Evolutionary conservation across 106 monocot species (phyloP).

Genomic region (Iris macrosiphon): DNA sequence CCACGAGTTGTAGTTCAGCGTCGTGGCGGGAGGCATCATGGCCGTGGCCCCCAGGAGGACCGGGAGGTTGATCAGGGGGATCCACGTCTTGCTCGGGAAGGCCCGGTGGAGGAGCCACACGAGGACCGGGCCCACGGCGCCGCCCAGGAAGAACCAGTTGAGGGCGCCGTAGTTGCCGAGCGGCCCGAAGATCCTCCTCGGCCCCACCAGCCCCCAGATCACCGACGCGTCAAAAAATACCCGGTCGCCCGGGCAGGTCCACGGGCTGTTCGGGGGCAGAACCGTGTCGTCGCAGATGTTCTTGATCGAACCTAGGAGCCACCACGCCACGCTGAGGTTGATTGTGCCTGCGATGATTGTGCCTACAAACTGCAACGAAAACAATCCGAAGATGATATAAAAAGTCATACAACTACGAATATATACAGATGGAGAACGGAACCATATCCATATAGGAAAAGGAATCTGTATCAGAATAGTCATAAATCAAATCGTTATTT

Average conservation of each 20-base stretch:
- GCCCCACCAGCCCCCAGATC: constrained; percentile 57
- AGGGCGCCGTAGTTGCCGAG: constrained; percentile 18
- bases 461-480: too few relatives aligned
- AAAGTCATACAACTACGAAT: too few relatives aligned
- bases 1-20: constrained; percentile 78
- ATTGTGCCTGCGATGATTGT: constrained; percentile 77
- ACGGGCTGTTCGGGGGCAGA: constrained; percentile 71
- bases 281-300: constrained; percentile 56
- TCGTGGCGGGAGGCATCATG: constrained; percentile 72
- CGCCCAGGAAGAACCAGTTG: constrained; percentile 73
- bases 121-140: constrained; percentile 48
- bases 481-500: too few relatives aligned
- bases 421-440: too few relatives aligned
- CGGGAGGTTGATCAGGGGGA: constrained; percentile 71
- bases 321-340: constrained; percentile 69
- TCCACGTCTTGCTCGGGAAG: constrained; percentile 66
- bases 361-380: constrained; percentile 38
- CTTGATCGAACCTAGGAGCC: constrained; percentile 66
- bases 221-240: constrained; percentile 89
- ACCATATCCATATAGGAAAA: too few relatives aligned
- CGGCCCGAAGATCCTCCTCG: constrained; percentile 12
- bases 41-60: constrained; percentile 83
- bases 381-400: background rate
- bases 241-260: constrained; percentile 77
- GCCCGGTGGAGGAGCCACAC: constrained; percentile 68